Evolutionary conservation across 768 basidiomycete genomes (phyloP).

Genomic region (Hericium erinaceus): DNA sequence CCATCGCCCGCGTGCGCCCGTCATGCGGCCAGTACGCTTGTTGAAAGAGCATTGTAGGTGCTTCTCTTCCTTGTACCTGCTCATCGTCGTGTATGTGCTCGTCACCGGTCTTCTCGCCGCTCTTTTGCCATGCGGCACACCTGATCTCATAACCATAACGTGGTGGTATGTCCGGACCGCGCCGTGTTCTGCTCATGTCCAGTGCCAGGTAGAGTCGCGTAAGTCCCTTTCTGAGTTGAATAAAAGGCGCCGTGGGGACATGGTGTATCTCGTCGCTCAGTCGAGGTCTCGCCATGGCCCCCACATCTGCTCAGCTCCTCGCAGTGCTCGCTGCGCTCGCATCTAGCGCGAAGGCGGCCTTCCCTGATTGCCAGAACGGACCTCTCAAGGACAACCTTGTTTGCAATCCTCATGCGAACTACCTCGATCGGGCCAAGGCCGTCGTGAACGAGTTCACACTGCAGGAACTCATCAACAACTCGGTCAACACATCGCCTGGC

Average conservation of each 20-base stretch:
- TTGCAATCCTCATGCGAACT: slow-evolving; percentile 36
- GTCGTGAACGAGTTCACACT: slow-evolving; percentile 40
- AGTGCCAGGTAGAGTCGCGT: neutral
- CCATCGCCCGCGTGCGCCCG: neutral
- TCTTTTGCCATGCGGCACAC: neutral
- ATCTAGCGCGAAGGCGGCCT: neutral
- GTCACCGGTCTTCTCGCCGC: neutral
- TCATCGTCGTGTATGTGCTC: neutral
- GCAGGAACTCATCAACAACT: slow-evolving; percentile 42
- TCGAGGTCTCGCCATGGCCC: neutral
- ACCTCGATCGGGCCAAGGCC: slow-evolving; percentile 39
- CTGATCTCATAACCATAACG: neutral
- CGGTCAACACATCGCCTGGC: slow-evolving; percentile 39
- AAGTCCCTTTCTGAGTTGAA: neutral
- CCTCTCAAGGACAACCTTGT: slow-evolving; percentile 14
- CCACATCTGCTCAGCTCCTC: neutral
- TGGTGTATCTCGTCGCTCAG: neutral
- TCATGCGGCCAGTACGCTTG: neutral
- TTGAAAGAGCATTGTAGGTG: neutral
- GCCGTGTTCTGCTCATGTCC: neutral
- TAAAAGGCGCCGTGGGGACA: neutral
- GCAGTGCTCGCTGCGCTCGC: neutral
- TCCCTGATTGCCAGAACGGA: neutral
- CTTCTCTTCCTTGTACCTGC: neutral
- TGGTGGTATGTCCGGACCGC: neutral